These are phyloP conservation scores for Vaccinium myrtillus DNA, from an alignment of 148 eudicot species.

Conservation along the genomic window DNA sequence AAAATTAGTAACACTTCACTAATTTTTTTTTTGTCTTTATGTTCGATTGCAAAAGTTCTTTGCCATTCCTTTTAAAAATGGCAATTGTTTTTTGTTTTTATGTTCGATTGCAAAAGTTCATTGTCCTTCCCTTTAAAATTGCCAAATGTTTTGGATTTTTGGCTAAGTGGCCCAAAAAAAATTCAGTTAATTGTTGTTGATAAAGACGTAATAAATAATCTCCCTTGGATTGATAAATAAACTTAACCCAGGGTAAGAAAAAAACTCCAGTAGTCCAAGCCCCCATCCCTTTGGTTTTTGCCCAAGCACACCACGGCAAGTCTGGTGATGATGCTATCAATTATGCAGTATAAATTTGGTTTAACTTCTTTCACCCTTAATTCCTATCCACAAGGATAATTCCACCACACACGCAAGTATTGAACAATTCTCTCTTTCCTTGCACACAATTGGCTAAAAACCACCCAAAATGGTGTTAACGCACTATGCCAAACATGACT, in stretches of 20 bases:
- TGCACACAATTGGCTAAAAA: slow-evolving; percentile 7
- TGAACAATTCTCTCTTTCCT: slow-evolving; percentile 3
- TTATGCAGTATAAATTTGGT: background rate
- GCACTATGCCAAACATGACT: slow-evolving; percentile 5
- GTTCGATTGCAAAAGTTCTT: too few species aligned
- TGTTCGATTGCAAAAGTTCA: too few species aligned
- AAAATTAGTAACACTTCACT: too few species aligned
- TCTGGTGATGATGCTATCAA: background rate
- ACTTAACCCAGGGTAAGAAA: background rate
- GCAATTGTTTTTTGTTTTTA: too few species aligned
- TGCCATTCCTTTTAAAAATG: too few species aligned
- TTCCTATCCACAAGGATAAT: background rate
- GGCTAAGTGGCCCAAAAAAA: too few species aligned
- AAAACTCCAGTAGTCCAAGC: slow-evolving; percentile 2
- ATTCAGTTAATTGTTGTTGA: too few species aligned
- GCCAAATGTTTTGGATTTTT: too few species aligned
- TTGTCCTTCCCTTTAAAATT: too few species aligned
- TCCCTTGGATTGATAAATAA: background rate
- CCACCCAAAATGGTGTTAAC: slow-evolving; percentile 15
- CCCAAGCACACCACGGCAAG: slow-evolving; percentile 24
- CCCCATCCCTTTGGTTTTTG: background rate
- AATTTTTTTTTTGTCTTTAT: too few species aligned
- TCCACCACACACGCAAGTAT: slow-evolving; percentile 9
- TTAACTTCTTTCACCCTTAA: slow-evolving; percentile 5
- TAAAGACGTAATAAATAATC: background rate